Evolutionary conservation across 1,284 basidiomycete species (phyloP).

Genomic region (Trametes sp.): DNA sequence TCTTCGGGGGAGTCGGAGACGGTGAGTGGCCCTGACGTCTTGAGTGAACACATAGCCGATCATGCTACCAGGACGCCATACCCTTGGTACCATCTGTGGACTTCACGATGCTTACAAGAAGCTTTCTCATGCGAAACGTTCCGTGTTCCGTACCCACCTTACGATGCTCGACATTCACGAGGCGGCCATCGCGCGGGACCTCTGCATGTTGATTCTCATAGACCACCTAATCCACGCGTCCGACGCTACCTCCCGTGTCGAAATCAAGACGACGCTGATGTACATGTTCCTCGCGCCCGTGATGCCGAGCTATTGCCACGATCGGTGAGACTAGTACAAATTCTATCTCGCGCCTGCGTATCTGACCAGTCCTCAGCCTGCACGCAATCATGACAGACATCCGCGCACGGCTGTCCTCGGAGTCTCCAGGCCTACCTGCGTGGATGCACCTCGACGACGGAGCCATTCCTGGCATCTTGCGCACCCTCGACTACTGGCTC

Average conservation of each 20-base stretch:
- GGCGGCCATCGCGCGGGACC: constrained; percentile 35
- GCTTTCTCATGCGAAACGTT: constrained; percentile 18
- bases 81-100: constrained; percentile 32
- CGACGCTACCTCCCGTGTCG: neutral
- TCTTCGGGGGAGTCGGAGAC: constrained; percentile 35
- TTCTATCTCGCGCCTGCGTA: neutral
- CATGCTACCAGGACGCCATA: constrained; percentile 30
- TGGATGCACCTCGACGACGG: constrained; percentile 20
- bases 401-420: neutral
- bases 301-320: constrained; percentile 23
- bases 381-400: neutral
- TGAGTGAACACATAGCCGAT: neutral
- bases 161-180: constrained; percentile 40
- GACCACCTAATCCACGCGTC: constrained; percentile 22
- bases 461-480: constrained; percentile 4
- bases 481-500: constrained; percentile 22
- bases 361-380: neutral
- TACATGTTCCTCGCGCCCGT: constrained; percentile 13
- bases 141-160: constrained; percentile 31
- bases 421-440: constrained; percentile 5
- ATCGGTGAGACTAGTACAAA: neutral
- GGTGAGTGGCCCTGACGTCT: constrained; percentile 15
- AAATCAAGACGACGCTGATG: constrained; percentile 22
- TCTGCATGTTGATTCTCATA: constrained; percentile 34
- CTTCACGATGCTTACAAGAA: constrained; percentile 23